Base-by-base conservation (phyloP, 139 green algal species). In the Desmodesmus armatus region DNA sequence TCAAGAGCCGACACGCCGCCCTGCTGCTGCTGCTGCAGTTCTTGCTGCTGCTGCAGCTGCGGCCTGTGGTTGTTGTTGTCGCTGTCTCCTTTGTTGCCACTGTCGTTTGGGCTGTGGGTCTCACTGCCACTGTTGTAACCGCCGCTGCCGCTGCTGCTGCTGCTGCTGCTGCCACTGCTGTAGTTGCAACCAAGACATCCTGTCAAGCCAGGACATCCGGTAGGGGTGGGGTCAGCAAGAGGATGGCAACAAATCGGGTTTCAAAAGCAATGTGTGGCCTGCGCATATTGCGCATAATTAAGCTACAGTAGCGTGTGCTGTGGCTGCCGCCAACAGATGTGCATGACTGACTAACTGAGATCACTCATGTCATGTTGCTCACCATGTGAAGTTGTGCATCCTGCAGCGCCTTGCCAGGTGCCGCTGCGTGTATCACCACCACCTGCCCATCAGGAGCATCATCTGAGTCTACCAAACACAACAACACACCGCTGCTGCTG, bases 381-480 rank as follows among this genome's bases (percentile, higher is more conserved):
- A 74, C 27, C 66, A 41, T 2, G 27, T 27, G 1, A n/a, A 44
- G 66, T 39, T 79, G 19, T 27, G 0, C 39, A 15, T 51, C 35
- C 39, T 0, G 2, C 17, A 47, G 27, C 17, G 1, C 27, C 65
- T 44, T n/a, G 33, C 13, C 37, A 58, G 31, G 23, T 58, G 23
- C 27, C 40, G 9, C 17, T 44, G 72, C 73, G 29, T 62, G 49
- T 21, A 39, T 78, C n/a, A 84, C 51, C 53, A 87, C 80, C 31
- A 90, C 44, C 40, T 70, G 39, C 3, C 86, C 86, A 66, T 90
- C 80, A 0, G 86, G 80, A 33, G 58, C 58, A 13, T 85, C 67
- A 44, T 87, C 80, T 17, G 41, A 51, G 35, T 90, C 86, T 19
- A 87, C n/a, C 11, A 87, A 39, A 3, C 73, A 53, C 41, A 71